Evolutionary conservation across 2,329 filamentous ascomycete genomes (phyloP).

Genomic region (Cyphellophora europaea): DNA sequence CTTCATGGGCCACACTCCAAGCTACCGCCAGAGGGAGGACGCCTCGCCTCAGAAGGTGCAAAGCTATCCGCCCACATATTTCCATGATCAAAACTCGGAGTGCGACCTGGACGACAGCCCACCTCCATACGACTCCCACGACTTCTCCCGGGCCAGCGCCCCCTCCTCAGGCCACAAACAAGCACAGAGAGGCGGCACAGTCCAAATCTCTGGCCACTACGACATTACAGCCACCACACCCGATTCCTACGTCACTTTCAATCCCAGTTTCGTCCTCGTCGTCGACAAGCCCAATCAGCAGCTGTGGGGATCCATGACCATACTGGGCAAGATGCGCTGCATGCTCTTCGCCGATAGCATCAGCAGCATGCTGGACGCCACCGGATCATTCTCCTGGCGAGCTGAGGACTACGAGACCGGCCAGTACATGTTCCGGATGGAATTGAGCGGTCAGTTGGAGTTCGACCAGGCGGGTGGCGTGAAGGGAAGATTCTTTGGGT

Average conservation of each 20-base stretch:
- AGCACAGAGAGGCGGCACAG: neutral
- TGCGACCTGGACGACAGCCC: conserved; percentile 8
- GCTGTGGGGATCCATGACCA: conserved; percentile 9
- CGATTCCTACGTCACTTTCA: neutral
- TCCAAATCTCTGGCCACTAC: conserved; percentile 11
- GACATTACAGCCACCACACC: neutral
- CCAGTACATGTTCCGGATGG: conserved; percentile 8
- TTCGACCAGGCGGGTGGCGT: conserved; percentile 9
- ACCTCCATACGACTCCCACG: conserved; percentile 6
- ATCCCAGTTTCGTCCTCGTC: conserved; percentile 2
- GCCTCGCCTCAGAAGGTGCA: too few relatives aligned
- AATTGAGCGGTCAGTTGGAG: conserved; percentile 9
- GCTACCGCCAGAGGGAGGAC: too few relatives aligned
- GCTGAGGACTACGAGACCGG: conserved; percentile 6
- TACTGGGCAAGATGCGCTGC: conserved; percentile 6
- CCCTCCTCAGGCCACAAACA: too few relatives aligned
- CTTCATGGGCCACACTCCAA: too few relatives aligned
- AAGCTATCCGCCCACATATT: too few relatives aligned
- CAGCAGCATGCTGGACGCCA: neutral
- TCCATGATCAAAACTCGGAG: too few relatives aligned
- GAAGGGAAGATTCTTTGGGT: conserved; percentile 6
- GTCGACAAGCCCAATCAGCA: conserved; percentile 3
- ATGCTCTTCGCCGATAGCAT: conserved; percentile 6
- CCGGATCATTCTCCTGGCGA: conserved; percentile 10
- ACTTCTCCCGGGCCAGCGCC: conserved; percentile 1